Evolutionary conservation across 2,329 filamentous ascomycete genomes (phyloP), one percentile per base, ranked within the genome.

Genomic region (Orbilia ellipsospora): DNA sequence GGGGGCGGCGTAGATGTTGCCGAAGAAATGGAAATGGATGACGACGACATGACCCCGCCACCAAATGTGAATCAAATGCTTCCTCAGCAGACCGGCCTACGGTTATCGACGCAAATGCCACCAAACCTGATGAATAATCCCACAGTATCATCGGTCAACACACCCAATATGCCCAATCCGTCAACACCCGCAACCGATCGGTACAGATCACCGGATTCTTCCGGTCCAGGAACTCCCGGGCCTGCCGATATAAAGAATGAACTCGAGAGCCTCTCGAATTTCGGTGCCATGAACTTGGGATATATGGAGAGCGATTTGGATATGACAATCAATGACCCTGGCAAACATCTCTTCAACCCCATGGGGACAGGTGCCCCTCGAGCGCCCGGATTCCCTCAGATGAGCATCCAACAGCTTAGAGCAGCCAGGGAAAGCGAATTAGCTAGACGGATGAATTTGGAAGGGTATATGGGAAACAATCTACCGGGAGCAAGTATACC

Each of bases 1-100:
- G 72, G 72, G 51, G 64, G 72, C 16, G 72, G 72, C 75, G 89
- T 96, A 85, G 94, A 96, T 80, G 89, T 92, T 16, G 88, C 96
- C 31, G 93, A 93, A 62, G 93, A 96, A 80, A 97, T 98, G 94
- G 94, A 98, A 80, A 92, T 98, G 90, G 94, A 98, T 80, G 93
- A 97, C 79, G 87, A 80, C 40, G 79, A 79, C 44, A 78, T 80
- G 77, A 80, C 79, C 45, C 79, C 79, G 62, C 78, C 79, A 50
- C 78, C 79, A 55, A 78, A 73, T 50, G 68, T 75, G 64, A 75
- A 75, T 66, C 72, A 91, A 79, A 84, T 90, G 77, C 92, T 92
- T 20, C 83, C 84, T 65, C 84, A 85, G 67, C 86, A 87, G 66
- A 88, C 87, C 78, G 86, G 85, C 65, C 85, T 87, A 73, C 84